phyloP scores from a whole-genome alignment of 495 filamentous ascomycete species.

The Penicillium bialowiezense region DNA sequence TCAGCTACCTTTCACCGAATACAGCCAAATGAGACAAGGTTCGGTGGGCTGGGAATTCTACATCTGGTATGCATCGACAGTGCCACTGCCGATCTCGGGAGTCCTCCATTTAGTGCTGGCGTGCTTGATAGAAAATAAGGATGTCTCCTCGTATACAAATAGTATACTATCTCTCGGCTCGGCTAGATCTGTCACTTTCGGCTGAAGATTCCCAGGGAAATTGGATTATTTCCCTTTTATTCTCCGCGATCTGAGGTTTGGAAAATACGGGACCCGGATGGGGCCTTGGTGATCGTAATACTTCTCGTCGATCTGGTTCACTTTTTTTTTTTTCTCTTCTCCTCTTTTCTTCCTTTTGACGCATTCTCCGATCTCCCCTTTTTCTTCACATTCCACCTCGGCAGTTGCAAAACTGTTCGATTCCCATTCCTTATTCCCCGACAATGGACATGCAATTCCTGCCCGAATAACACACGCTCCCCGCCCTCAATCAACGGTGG shows the following conservation, averaged over 20 bases:
- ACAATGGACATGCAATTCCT: background rate
- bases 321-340: constrained; percentile 6
- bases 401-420: background rate
- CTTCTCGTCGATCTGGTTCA: constrained; percentile 29
- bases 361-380: constrained; percentile 10
- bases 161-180: background rate
- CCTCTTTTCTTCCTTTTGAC: constrained; percentile 17
- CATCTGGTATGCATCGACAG: constrained; percentile 28
- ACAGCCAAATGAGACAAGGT: background rate
- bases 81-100: constrained; percentile 42
- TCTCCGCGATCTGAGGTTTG: constrained; percentile 30
- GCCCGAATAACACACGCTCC: background rate
- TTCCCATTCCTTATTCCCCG: background rate
- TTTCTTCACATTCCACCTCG: background rate
- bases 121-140: too few relatives aligned
- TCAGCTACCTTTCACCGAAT: background rate
- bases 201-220: constrained; percentile 39
- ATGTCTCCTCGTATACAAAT: too few relatives aligned
- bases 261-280: constrained; percentile 29
- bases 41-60: constrained; percentile 6
- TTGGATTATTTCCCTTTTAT: constrained; percentile 16
- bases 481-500: too few relatives aligned
- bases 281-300: constrained; percentile 24
- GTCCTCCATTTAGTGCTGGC: constrained; percentile 12
- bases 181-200: constrained; percentile 24